Evolutionary conservation across 371 early-diverging fungal species (phyloP).

Genomic region (Syncephalastrum sp.): DNA sequence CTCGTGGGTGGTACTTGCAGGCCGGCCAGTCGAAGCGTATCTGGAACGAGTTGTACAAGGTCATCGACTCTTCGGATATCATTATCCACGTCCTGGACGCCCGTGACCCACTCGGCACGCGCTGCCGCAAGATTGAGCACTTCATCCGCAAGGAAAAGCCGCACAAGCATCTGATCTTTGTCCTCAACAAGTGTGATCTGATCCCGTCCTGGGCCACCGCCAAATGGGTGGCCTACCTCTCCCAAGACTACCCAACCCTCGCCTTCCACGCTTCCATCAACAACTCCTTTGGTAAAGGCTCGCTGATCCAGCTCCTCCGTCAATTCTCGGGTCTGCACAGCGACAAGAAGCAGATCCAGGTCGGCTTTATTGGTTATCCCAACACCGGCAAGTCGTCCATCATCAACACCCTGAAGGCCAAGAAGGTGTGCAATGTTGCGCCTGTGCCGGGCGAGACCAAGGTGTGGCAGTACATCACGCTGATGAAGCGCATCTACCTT

Average conservation of each 20-base stretch:
- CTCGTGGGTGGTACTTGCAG: conserved; percentile 83
- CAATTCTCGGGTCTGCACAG: conserved; percentile 95
- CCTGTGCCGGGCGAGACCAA: conserved; percentile 99
- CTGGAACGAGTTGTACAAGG: conserved; percentile 99
- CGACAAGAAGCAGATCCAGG: conserved; percentile 97
- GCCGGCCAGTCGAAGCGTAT: conserved; percentile 98
- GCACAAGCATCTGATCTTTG: conserved; percentile 97
- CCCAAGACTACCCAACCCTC: conserved; percentile 92
- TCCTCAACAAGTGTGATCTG: conserved; percentile 99
- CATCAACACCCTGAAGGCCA: conserved; percentile 97
- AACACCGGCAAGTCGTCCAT: conserved; percentile 97
- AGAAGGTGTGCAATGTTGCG: conserved; percentile 98
- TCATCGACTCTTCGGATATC: conserved; percentile 98
- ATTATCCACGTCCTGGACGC: conserved; percentile 99
- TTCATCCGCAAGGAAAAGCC: conserved; percentile 92
- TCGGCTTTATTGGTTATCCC: conserved; percentile 98
- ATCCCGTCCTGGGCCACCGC: conserved; percentile 99
- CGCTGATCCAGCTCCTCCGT: conserved; percentile 95
- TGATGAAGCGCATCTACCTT: conserved; percentile 98
- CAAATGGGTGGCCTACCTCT: conserved; percentile 92
- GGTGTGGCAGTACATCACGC: conserved; percentile 99
- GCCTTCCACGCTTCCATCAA: conserved; percentile 98
- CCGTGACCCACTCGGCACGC: conserved; percentile 97
- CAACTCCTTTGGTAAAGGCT: conserved; percentile 98
- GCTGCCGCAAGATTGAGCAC: conserved; percentile 90